phyloP scores from a whole-genome alignment of 2,329 filamentous ascomycete genomes.

The Aspergillus luchuensis region DNA sequence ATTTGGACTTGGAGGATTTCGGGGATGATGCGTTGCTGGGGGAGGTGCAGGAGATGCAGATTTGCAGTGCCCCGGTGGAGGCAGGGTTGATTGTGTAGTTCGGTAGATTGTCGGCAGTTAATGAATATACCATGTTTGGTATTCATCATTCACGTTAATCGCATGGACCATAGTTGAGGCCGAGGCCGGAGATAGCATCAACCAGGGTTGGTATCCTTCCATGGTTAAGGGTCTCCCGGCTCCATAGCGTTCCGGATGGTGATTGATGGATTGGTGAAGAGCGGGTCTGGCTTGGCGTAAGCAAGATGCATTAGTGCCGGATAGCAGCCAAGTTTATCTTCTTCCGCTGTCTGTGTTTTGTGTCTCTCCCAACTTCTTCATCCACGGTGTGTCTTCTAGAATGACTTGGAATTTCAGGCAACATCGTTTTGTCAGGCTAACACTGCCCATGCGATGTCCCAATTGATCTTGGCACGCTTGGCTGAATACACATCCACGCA shows the following conservation, averaged over 20 bases:
- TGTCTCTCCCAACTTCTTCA: neutral
- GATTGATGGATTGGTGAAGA: neutral
- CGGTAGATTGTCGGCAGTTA: neutral
- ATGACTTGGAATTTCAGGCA: neutral
- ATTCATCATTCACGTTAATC: neutral
- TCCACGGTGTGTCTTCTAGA: neutral
- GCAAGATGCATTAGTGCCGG: constrained; percentile 14
- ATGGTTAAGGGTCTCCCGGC: no score
- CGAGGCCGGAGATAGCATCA: no score
- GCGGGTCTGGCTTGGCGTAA: constrained; percentile 12
- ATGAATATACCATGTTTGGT: neutral
- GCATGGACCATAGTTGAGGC: no score
- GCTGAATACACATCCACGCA: no score
- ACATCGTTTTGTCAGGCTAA: no score
- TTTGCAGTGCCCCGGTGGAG: constrained; percentile 25
- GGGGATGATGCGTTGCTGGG: constrained; percentile 28
- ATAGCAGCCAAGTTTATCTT: neutral
- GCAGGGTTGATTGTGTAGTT: constrained; percentile 26
- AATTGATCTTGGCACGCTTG: no score
- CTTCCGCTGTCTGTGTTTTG: neutral
- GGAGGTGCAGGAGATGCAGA: constrained; percentile 31
- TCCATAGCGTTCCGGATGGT: no score
- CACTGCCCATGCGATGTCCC: no score
- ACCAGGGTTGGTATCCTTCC: no score
- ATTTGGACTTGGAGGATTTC: constrained; percentile 41